Base-by-base conservation (phyloP, 169 alveolate species). In the Toxoplasma gondii region DNA sequence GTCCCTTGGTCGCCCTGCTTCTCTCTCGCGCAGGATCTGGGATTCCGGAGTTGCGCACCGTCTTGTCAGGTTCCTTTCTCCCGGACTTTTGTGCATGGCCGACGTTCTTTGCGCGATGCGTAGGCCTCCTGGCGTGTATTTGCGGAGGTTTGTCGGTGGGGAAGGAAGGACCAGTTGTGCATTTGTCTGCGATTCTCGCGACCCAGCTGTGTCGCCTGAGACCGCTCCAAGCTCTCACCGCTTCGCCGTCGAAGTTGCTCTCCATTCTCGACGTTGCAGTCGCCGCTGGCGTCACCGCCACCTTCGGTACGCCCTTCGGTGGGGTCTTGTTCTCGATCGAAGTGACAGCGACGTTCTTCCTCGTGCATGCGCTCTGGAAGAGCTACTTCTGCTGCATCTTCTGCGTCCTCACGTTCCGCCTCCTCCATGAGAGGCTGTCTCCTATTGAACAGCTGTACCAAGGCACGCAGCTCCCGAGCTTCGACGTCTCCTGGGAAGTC, bases 271-370 rank as follows among this genome's bases (percentile, higher is more conserved):
- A 78, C 45, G 39, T 38, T 2, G 86, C 86, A 16, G 86, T 78
- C 27, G 39, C 86, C 1, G 97, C 97, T 9, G 98, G 98, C 12
- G 96, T 97, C 49, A 96, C 98, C 39, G 96, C 97, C 36, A 96
- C 98, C 29, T 96, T 97, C 69, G 98, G 98, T 34, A 97, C 98
- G 34, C 98, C 98, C 44, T 94, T 97, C 53, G 98, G 98, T 0
- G 98, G 98, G 29, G 97, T 97, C 22, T 80, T 97, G 74, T 97
- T 97, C 88, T 95, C 98, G 91, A 97, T 97, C 87, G 98, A 97
- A 95, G 97, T 96, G 31, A 96, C 98, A 41, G 96, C 98, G 29
- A 96, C 98, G 70, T 96, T 96, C 93, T 97, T 97, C 93, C 94
- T 97, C 95, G 98, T 97, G 53, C 94, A 95, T 92, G 96, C 97